Evolutionary conservation across 495 filamentous ascomycete species (phyloP).

Genomic region (Parathielavia appendiculata): DNA sequence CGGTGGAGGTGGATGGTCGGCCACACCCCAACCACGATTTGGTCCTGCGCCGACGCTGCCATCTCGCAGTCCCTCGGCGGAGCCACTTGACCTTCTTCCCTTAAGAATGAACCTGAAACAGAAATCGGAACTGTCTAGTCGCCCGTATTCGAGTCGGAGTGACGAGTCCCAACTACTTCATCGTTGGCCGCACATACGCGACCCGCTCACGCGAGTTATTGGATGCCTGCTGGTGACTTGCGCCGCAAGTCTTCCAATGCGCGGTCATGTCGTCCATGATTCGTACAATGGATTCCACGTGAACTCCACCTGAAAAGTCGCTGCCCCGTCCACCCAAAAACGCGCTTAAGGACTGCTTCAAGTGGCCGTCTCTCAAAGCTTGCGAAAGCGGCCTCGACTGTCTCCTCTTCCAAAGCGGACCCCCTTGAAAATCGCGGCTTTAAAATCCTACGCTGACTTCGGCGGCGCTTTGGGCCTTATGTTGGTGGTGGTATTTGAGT

Average conservation of each 20-base stretch:
- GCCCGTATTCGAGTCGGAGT: too few relatives aligned
- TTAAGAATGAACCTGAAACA: too few relatives aligned
- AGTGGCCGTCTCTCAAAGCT: too few relatives aligned
- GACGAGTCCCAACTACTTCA: too few relatives aligned
- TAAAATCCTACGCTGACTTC: neutral
- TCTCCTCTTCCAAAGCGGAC: conserved; percentile 13
- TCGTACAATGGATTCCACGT: conserved; percentile 12
- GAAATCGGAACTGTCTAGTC: too few relatives aligned
- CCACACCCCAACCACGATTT: neutral
- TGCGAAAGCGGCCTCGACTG: neutral
- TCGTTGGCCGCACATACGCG: too few relatives aligned
- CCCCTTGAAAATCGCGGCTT: conserved; percentile 4
- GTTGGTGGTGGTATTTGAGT: neutral
- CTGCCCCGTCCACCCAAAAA: neutral
- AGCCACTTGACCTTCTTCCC: neutral
- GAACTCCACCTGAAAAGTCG: conserved; percentile 1
- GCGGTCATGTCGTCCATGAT: conserved; percentile 14
- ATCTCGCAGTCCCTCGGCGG: neutral
- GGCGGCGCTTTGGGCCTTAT: neutral
- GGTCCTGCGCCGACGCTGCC: neutral
- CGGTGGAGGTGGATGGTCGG: neutral
- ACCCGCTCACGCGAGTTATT: too few relatives aligned
- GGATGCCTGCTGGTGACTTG: conserved; percentile 20
- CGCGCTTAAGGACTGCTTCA: conserved; percentile 1
- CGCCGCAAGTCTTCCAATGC: conserved; percentile 9